phyloP scores from a whole-genome alignment of 179 eudicot species.

The Camellia oleifera region DNA sequence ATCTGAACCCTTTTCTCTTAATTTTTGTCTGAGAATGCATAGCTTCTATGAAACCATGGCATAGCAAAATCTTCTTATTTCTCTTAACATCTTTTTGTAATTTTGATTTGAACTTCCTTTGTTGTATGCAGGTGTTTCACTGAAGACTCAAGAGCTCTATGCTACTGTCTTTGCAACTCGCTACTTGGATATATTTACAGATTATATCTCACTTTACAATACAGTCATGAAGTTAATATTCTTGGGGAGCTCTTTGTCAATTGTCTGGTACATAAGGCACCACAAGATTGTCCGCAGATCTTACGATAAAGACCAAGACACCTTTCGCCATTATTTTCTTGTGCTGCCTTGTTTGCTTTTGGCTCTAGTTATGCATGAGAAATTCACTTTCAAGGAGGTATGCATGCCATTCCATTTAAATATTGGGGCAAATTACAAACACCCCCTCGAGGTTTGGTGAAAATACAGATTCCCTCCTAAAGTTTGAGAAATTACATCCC shows the following conservation, averaged over 20 bases:
- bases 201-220: constrained; percentile 78
- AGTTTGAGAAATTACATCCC: too few relatives aligned
- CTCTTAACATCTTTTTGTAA: not conserved
- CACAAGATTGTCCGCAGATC: constrained; percentile 92
- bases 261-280: constrained; percentile 89
- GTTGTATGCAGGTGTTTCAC: constrained; percentile 64
- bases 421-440: not conserved
- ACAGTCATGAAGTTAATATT: constrained; percentile 83
- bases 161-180: constrained; percentile 90
- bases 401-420: constrained; percentile 1
- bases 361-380: constrained; percentile 69
- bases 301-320: constrained; percentile 88
- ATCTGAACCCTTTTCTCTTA: too few relatives aligned
- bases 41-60: not conserved
- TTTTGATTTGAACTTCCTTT: too few relatives aligned
- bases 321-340: constrained; percentile 81
- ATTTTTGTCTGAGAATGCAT: too few relatives aligned
- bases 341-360: constrained; percentile 74
- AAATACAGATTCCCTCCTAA: too few relatives aligned
- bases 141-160: constrained; percentile 96
- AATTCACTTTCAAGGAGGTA: constrained; percentile 82
- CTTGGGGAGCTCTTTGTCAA: constrained; percentile 82
- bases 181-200: constrained; percentile 85
- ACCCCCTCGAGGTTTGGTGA: too few relatives aligned
- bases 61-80: not conserved